phyloP scores from a whole-genome alignment of 306 rosid species.

The Gastrolobium villosum region DNA sequence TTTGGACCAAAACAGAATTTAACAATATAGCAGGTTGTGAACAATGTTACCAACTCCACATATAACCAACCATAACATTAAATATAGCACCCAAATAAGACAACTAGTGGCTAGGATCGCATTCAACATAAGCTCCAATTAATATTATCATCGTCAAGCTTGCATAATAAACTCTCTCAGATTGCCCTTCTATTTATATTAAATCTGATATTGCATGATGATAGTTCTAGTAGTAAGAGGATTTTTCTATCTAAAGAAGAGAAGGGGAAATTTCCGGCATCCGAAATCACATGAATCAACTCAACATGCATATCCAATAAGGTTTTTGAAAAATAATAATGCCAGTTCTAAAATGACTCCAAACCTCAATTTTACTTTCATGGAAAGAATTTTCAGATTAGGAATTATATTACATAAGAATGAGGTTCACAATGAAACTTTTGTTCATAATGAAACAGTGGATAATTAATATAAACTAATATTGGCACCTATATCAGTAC shows the following conservation, averaged over 20 bases:
- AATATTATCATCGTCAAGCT: background rate
- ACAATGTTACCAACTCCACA: constrained; percentile 16
- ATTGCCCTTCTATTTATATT: background rate
- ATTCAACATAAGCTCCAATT: constrained; percentile 32
- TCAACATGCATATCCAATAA: constrained; percentile 30
- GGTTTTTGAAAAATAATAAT: background rate
- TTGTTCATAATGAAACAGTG: background rate
- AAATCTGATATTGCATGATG: constrained; percentile 23
- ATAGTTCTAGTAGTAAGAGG: constrained; percentile 22
- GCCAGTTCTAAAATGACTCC: too few species aligned
- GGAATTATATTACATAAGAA: background rate
- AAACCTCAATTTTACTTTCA: too few species aligned
- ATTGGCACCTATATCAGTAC: background rate
- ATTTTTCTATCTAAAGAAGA: constrained; percentile 13
- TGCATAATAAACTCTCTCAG: background rate
- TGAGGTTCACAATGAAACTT: background rate
- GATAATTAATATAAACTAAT: background rate
- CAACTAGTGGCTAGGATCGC: constrained; percentile 14
- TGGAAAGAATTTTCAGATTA: background rate
- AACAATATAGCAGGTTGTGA: background rate
- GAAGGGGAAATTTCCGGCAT: background rate
- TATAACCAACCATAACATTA: constrained; percentile 26
- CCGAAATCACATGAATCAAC: constrained; percentile 21
- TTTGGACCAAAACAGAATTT: constrained; percentile 8
- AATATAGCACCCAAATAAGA: background rate